Conservation (phyloP, 2,329 filamentous ascomycete genomes). For the Cladorrhinum sp. region DNA sequence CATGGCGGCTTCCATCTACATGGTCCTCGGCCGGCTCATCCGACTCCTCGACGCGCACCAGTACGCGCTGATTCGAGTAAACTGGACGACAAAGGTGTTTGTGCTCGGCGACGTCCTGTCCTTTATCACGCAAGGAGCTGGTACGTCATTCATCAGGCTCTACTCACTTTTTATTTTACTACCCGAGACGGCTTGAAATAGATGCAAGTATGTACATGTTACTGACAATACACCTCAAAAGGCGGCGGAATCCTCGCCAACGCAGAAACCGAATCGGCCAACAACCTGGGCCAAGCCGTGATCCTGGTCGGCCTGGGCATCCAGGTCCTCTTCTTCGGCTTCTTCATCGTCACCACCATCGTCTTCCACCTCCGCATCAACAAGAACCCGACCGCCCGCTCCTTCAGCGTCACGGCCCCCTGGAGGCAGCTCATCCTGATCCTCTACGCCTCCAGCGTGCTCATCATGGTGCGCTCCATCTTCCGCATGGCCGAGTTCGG, state of each 20-base stretch:
- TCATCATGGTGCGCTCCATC: slow-evolving; percentile 48
- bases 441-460: slow-evolving; percentile 41
- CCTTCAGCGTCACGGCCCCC: slow-evolving; percentile 18
- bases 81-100: slow-evolving; percentile 49
- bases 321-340: slow-evolving; percentile 48
- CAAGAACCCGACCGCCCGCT: slow-evolving; percentile 30
- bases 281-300: slow-evolving; percentile 39
- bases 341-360: slow-evolving; percentile 45
- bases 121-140: slow-evolving; percentile 44
- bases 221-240: slow-evolving; percentile 11
- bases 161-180: too few species aligned
- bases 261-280: slow-evolving; percentile 28
- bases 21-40: slow-evolving; percentile 43
- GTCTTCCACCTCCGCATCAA: slow-evolving; percentile 46
- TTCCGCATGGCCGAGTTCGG: slow-evolving; percentile 49
- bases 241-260: slow-evolving; percentile 41
- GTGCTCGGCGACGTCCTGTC: slow-evolving; percentile 47
- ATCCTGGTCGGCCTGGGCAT: slow-evolving; percentile 47
- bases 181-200: too few species aligned
- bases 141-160: slow-evolving; percentile 28
- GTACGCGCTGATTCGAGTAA: slow-evolving; percentile 40
- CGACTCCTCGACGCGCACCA: slow-evolving; percentile 37
- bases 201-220: too few species aligned
- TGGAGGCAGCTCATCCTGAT: slow-evolving; percentile 33
- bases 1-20: slow-evolving; percentile 45